Evolutionary conservation across 2,329 filamentous ascomycete genomes (phyloP).

Genomic region (Domatiomyces globalis): DNA sequence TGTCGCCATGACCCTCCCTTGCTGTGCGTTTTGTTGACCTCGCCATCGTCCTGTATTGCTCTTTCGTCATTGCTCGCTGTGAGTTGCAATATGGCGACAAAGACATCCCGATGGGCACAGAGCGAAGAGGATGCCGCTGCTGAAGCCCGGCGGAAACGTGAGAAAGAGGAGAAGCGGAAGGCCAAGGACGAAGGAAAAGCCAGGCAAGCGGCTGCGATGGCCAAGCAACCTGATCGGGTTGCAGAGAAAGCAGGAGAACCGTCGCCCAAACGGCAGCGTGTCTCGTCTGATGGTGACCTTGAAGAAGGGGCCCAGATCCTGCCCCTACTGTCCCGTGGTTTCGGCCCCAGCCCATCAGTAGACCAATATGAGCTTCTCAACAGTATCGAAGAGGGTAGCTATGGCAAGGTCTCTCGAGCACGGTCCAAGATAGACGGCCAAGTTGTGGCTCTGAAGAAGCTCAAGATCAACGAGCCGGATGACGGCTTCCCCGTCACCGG

Average conservation of each 20-base stretch:
- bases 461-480: conserved; percentile 64
- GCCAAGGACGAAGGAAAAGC: conserved; percentile 64
- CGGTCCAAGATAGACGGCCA: conserved; percentile 57
- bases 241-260: conserved; percentile 22
- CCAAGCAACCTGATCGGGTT: conserved; percentile 22
- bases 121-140: conserved; percentile 62
- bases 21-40: neutral
- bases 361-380: conserved; percentile 87
- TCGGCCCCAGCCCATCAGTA: conserved; percentile 61
- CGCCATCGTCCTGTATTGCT: neutral
- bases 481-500: conserved; percentile 89
- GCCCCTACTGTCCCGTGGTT: conserved; percentile 54
- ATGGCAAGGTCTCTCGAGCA: conserved; percentile 84
- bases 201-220: conserved; percentile 45
- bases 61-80: neutral
- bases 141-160: conserved; percentile 51
- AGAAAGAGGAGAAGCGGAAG: conserved; percentile 82
- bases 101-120: conserved; percentile 68
- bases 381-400: conserved; percentile 93
- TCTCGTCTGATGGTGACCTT: conserved; percentile 35
- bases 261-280: conserved; percentile 45
- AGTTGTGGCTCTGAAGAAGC: conserved; percentile 80
- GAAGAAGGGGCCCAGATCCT: conserved; percentile 43
- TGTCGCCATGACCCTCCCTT: too few relatives aligned
- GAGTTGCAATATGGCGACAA: conserved; percentile 1